Percentiles rank a stretch among this genome's conserved stretches.
Conservation (phyloP, 2,329 filamentous ascomycete species). For the Apiospora rasikravindrae region DNA sequence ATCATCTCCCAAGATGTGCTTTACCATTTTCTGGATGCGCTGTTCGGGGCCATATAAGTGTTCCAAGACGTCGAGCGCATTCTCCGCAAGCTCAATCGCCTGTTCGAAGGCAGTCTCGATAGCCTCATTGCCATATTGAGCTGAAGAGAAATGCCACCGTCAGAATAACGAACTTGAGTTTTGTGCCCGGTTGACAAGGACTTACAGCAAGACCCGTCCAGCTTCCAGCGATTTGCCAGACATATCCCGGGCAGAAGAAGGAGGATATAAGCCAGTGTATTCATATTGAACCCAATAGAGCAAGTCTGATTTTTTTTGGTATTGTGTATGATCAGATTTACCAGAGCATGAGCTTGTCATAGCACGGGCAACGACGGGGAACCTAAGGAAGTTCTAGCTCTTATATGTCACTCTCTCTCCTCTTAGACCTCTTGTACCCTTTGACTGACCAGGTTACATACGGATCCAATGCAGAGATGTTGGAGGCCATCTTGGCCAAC, state of each 20-base stretch:
- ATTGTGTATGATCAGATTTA: not conserved
- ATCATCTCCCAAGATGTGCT: not conserved
- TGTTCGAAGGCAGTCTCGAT: not conserved
- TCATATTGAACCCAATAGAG: not conserved
- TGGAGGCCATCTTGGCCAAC: no score
- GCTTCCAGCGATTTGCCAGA: not conserved
- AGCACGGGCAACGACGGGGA: no score
- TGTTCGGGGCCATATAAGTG: not conserved
- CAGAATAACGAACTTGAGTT: no score
- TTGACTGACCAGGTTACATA: no score
- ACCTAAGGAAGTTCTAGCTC: no score
- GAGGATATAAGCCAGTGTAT: no score
- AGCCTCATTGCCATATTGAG: not conserved
- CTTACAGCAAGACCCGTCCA: not conserved
- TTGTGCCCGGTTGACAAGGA: not conserved
- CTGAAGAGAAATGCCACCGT: no score
- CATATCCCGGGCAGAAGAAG: not conserved
- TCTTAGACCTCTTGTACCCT: no score
- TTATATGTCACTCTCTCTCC: no score
- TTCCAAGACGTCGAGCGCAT: not conserved
- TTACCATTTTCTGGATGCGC: not conserved
- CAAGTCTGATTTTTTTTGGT: no score
- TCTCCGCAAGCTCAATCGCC: not conserved
- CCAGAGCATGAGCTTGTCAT: not conserved
- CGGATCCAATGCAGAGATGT: no score